Conservation (phyloP, 73 alveolate genomes). For the Durusdinium trenchii region DNA sequence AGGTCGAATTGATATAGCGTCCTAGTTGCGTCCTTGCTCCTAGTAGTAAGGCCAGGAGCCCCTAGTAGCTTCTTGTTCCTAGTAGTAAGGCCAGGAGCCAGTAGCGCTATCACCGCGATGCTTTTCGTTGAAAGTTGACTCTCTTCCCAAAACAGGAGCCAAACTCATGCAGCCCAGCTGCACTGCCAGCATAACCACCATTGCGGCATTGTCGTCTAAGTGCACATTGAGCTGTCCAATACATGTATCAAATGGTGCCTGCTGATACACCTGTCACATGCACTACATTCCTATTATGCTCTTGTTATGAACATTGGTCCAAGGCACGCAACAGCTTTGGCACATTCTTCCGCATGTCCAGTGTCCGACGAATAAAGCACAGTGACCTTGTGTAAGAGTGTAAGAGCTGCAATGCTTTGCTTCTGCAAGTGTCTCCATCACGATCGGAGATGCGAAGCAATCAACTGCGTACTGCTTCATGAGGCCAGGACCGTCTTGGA, state of each 20-base stretch:
- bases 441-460: too few relatives aligned
- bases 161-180: neutral
- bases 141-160: neutral
- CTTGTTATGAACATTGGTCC: neutral
- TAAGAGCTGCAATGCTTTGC: too few relatives aligned
- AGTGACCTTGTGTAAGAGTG: too few relatives aligned
- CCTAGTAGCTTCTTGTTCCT: too few relatives aligned
- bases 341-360: conserved; percentile 95
- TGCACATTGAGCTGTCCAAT: neutral
- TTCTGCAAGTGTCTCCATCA: too few relatives aligned
- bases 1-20: too few relatives aligned
- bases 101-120: too few relatives aligned
- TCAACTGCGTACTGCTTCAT: too few relatives aligned
- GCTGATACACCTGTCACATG: neutral
- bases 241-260: neutral
- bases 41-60: too few relatives aligned
- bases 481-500: conserved; percentile 63
- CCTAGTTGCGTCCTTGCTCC: too few relatives aligned
- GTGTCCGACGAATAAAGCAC: conserved; percentile 92
- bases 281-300: neutral
- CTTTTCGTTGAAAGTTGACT: too few relatives aligned
- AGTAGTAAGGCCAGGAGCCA: too few relatives aligned
- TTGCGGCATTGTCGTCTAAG: conserved; percentile 87
- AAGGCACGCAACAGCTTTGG: conserved; percentile 65
- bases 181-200: conserved; percentile 93